Evolutionary conservation across 768 basidiomycete species (phyloP).

Genomic region (Ramaria rubella): DNA sequence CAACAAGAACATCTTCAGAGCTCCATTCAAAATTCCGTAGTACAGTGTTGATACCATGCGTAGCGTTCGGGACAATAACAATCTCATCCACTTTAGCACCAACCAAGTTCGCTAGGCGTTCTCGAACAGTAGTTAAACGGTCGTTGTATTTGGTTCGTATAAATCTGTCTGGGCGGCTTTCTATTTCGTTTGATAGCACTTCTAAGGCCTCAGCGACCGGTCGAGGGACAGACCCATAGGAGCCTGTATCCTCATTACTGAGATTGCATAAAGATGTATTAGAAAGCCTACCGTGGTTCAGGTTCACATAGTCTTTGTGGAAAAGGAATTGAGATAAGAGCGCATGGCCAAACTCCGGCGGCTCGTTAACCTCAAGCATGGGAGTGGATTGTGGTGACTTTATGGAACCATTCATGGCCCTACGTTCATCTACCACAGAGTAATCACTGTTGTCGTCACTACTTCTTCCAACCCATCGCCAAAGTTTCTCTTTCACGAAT

Average conservation of each 20-base stretch:
- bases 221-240: slow-evolving; percentile 28
- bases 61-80: slow-evolving; percentile 49
- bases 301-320: slow-evolving; percentile 25
- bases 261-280: neutral
- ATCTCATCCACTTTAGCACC: slow-evolving; percentile 25
- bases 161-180: slow-evolving; percentile 28
- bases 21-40: slow-evolving; percentile 63
- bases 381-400: neutral
- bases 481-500: slow-evolving; percentile 69
- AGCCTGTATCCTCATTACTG: slow-evolving; percentile 16
- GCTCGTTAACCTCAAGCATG: neutral
- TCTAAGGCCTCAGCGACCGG: slow-evolving; percentile 24
- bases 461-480: slow-evolving; percentile 62
- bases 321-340: slow-evolving; percentile 30
- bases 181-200: slow-evolving; percentile 21
- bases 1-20: slow-evolving; percentile 58
- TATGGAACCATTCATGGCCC: slow-evolving; percentile 30
- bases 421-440: slow-evolving; percentile 46
- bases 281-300: slow-evolving; percentile 28
- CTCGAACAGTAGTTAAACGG: slow-evolving; percentile 21
- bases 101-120: slow-evolving; percentile 24
- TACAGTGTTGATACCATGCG: slow-evolving; percentile 60
- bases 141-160: slow-evolving; percentile 23
- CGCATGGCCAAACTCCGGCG: slow-evolving; percentile 22
- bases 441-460: slow-evolving; percentile 35